phyloP scores from a whole-genome alignment of 2,329 filamentous ascomycete genomes.

The Sordariomycetes sp. region DNA sequence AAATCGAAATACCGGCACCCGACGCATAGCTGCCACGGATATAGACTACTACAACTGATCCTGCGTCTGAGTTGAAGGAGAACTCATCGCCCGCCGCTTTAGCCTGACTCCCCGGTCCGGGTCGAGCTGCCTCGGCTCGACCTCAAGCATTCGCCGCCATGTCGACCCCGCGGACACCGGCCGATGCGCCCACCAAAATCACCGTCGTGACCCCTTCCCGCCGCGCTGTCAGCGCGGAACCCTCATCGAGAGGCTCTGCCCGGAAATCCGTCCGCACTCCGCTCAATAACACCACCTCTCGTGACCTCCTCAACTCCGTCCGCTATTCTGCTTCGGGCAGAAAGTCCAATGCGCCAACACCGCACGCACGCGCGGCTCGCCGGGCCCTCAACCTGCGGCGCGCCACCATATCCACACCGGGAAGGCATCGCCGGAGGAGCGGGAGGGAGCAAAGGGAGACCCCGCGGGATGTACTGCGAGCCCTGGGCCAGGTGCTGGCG shows the following conservation, averaged over 20 bases:
- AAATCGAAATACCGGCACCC: not conserved
- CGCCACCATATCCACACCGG: constrained; percentile 49
- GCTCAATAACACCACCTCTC: constrained; percentile 22
- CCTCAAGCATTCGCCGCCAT: not conserved
- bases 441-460: constrained; percentile 44
- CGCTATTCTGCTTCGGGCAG: constrained; percentile 18
- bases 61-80: not conserved
- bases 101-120: not conserved
- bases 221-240: constrained; percentile 5
- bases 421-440: constrained; percentile 46
- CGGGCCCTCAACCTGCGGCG: constrained; percentile 48
- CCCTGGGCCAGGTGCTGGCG: constrained; percentile 43
- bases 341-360: constrained; percentile 37
- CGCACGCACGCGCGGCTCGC: constrained; percentile 50
- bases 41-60: not conserved
- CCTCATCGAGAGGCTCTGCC: constrained; percentile 21
- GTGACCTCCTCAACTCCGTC: constrained; percentile 25
- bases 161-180: constrained; percentile 3
- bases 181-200: constrained; percentile 1
- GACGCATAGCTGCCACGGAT: not conserved
- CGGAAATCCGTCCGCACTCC: constrained; percentile 30
- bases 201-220: constrained; percentile 8
- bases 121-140: not conserved
- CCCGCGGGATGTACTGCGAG: constrained; percentile 40
- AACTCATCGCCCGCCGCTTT: not conserved